phyloP scores from a whole-genome alignment of 2,329 filamentous ascomycete genomes.

The Furcasterigmium furcatum region DNA sequence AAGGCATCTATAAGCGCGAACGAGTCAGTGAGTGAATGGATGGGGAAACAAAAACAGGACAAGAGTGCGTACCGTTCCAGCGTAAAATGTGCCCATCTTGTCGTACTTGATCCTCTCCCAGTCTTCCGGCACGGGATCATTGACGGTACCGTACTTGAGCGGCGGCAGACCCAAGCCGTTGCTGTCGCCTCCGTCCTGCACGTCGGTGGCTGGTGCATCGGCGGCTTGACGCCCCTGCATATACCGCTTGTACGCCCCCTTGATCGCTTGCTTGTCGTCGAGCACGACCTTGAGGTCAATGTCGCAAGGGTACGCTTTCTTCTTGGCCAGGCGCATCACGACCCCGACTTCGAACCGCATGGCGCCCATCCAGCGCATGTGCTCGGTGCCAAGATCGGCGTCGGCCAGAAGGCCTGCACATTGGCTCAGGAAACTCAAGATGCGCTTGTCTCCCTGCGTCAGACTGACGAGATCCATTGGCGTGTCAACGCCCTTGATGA shows the following conservation, averaged over 20 bases:
- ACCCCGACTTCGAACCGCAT: constrained; percentile 84
- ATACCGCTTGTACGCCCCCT: constrained; percentile 63
- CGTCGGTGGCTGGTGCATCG: constrained; percentile 1
- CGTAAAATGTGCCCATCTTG: constrained; percentile 88
- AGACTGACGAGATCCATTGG: constrained; percentile 84
- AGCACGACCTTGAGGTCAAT: constrained; percentile 81
- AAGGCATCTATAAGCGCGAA: constrained; percentile 63
- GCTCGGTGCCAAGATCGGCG: constrained; percentile 82
- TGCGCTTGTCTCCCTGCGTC: constrained; percentile 73
- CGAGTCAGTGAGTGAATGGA: too few relatives aligned
- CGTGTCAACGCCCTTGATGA: constrained; percentile 84
- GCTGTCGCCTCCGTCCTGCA: constrained; percentile 18
- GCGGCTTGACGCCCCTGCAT: constrained; percentile 14
- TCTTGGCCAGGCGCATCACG: constrained; percentile 69
- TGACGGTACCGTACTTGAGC: constrained; percentile 75
- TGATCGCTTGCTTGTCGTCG: constrained; percentile 70
- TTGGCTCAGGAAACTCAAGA: constrained; percentile 87
- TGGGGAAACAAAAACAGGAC: too few relatives aligned
- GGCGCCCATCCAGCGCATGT: constrained; percentile 89
- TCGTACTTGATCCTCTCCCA: constrained; percentile 76
- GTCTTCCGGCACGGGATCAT: constrained; percentile 65
- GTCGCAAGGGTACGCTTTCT: constrained; percentile 84
- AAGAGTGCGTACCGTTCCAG: constrained; percentile 78
- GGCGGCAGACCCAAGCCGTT: constrained; percentile 58
- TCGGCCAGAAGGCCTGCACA: constrained; percentile 88